These are phyloP conservation scores for Neodidymelliopsis sp. DNA, from an alignment of 2,329 filamentous ascomycete genomes.

Conservation along the genomic window DNA sequence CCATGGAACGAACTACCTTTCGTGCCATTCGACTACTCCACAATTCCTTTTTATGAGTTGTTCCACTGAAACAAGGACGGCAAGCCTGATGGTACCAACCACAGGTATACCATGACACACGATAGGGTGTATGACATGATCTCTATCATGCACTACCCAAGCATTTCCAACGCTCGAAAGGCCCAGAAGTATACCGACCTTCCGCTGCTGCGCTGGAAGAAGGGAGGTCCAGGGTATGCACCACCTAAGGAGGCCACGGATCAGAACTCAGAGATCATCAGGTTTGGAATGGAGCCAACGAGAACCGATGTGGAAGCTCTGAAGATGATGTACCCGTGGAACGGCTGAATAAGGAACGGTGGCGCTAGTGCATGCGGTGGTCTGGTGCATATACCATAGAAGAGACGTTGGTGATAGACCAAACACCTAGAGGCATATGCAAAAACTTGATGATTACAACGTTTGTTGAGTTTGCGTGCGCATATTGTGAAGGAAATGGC, in stretches of 20 bases:
- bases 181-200: background rate
- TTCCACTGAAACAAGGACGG: background rate
- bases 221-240: background rate
- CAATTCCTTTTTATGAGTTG: background rate
- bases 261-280: slow-evolving; percentile 1
- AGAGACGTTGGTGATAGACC: no score
- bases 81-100: background rate
- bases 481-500: background rate
- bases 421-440: no score
- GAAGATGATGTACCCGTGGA: slow-evolving; percentile 5
- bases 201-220: background rate
- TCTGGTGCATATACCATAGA: no score
- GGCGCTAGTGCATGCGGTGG: no score
- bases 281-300: background rate
- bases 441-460: no score
- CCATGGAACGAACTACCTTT: background rate
- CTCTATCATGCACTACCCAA: slow-evolving; percentile 18
- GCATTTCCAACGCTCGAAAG: background rate
- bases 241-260: background rate
- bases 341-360: background rate
- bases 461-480: background rate
- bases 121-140: slow-evolving; percentile 1
- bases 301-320: background rate
- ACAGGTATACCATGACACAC: background rate
- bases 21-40: background rate